A percentile compares a stretch with the other conserved stretches of the same genome.
These are phyloP conservation scores for Breviolum minutum DNA, from an alignment of 73 alveolate genomes.

Conservation along the genomic window DNA sequence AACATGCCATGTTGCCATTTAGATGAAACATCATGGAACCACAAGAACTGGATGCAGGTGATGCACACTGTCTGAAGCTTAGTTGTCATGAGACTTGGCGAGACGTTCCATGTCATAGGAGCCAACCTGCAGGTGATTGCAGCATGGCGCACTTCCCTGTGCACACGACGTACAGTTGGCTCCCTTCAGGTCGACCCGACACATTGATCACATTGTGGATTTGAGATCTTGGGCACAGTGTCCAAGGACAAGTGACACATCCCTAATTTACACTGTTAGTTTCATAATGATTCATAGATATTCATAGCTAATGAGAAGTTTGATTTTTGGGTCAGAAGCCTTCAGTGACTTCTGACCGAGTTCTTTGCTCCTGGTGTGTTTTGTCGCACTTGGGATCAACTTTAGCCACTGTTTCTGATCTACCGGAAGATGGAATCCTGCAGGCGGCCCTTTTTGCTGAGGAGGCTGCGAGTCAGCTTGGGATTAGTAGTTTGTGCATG, in stretches of 20 bases:
- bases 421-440: not conserved
- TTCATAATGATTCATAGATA: too few species aligned
- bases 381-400: not conserved
- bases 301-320: too few species aligned
- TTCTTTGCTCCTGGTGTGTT: not conserved
- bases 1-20: not conserved
- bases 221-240: too few species aligned
- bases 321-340: not conserved
- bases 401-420: not conserved
- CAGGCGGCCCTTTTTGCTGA: slow-evolving; percentile 89
- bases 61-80: slow-evolving; percentile 25
- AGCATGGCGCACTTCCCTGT: slow-evolving; percentile 83
- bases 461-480: not conserved
- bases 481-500: too few species aligned
- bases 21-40: not conserved
- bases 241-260: too few species aligned
- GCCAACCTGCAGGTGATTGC: slow-evolving; percentile 12
- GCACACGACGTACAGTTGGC: slow-evolving; percentile 76
- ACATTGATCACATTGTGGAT: too few species aligned
- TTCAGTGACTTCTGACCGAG: not conserved
- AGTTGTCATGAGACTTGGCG: not conserved
- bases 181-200: slow-evolving; percentile 53
- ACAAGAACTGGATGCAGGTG: not conserved
- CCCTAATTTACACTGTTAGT: too few species aligned
- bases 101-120: not conserved